Percentiles rank a stretch among this genome's conserved stretches.
phyloP scores from a whole-genome alignment of 202 grass and related monocot genomes.

The Musa balbisiana region DNA sequence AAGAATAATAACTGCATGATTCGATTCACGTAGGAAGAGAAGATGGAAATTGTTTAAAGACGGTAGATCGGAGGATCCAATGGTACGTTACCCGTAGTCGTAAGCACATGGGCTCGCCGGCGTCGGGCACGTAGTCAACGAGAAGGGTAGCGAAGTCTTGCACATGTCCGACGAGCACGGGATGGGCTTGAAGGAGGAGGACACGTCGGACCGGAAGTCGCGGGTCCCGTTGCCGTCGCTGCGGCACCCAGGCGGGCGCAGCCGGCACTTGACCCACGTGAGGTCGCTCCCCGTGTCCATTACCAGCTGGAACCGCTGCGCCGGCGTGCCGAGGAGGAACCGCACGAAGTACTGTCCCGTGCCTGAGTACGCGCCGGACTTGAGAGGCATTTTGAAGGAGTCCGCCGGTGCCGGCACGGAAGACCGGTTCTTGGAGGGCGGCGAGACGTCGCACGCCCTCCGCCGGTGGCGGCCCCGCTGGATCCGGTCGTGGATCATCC shows the following conservation, averaged over 20 bases:
- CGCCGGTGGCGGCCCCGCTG: background rate
- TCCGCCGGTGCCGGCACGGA: background rate
- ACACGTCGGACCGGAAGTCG: slow-evolving; percentile 24
- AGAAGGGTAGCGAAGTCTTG: slow-evolving; percentile 66
- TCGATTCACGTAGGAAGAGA: no score
- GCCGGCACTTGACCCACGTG: slow-evolving; percentile 20
- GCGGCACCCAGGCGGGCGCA: background rate
- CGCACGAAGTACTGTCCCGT: slow-evolving; percentile 18
- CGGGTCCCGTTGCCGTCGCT: background rate
- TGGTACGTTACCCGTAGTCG: slow-evolving; percentile 61
- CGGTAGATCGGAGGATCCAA: background rate
- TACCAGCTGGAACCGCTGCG: slow-evolving; percentile 5
- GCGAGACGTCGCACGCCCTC: background rate
- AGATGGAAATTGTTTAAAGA: no score
- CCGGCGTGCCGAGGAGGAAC: slow-evolving; percentile 16
- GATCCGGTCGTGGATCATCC: no score
- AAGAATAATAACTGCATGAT: no score
- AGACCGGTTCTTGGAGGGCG: background rate
- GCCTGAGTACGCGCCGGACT: slow-evolving; percentile 8
- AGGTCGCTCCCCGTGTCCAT: slow-evolving; percentile 20
- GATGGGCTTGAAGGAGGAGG: slow-evolving; percentile 59
- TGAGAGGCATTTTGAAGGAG: slow-evolving; percentile 16
- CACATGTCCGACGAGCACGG: slow-evolving; percentile 30
- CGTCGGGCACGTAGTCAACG: slow-evolving; percentile 46
- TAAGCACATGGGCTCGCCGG: slow-evolving; percentile 61